A percentile compares a stretch with the other conserved stretches of the same genome.
Conservation (phyloP, 441 rosid genomes). For the Erysimum cheiri region DNA sequence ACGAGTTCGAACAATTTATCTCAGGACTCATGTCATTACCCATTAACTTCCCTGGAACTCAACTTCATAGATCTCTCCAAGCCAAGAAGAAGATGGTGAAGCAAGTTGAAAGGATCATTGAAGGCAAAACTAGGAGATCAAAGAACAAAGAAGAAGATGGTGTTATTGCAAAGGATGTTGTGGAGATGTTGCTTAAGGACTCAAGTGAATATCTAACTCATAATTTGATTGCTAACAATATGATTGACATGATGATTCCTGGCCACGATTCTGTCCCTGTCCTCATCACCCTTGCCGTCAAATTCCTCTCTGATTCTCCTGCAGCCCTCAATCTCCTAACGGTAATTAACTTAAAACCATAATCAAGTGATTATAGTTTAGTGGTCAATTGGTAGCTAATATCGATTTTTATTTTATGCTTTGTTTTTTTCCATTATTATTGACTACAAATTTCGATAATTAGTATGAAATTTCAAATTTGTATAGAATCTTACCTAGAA, state of each 20-base stretch:
- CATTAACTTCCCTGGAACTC: slow-evolving; percentile 85
- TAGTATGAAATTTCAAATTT: not conserved
- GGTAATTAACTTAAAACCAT: slow-evolving; percentile 46
- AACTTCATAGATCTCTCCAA: slow-evolving; percentile 86
- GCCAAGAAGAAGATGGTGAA: slow-evolving; percentile 94
- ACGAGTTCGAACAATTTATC: slow-evolving; percentile 82
- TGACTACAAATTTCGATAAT: not conserved
- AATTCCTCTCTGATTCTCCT: slow-evolving; percentile 87
- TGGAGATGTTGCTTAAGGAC: slow-evolving; percentile 74
- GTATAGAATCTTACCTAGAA: not conserved
- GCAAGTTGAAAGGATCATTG: slow-evolving; percentile 62
- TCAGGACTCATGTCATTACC: slow-evolving; percentile 96
- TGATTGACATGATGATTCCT: slow-evolving; percentile 98
- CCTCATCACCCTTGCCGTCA: slow-evolving; percentile 86
- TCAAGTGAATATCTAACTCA: slow-evolving; percentile 60
- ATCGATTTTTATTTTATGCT: not conserved
- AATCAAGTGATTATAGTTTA: slow-evolving; percentile 1
- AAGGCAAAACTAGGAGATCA: slow-evolving; percentile 46
- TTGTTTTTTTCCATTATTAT: not conserved
- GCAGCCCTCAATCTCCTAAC: slow-evolving; percentile 69
- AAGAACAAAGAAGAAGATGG: slow-evolving; percentile 41
- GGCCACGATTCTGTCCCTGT: slow-evolving; percentile 98
- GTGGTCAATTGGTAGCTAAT: not conserved
- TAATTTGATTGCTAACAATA: slow-evolving; percentile 81
- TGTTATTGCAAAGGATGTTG: slow-evolving; percentile 59